Conservation (phyloP, 208 protist species). For the Leishmania aethiopica region DNA sequence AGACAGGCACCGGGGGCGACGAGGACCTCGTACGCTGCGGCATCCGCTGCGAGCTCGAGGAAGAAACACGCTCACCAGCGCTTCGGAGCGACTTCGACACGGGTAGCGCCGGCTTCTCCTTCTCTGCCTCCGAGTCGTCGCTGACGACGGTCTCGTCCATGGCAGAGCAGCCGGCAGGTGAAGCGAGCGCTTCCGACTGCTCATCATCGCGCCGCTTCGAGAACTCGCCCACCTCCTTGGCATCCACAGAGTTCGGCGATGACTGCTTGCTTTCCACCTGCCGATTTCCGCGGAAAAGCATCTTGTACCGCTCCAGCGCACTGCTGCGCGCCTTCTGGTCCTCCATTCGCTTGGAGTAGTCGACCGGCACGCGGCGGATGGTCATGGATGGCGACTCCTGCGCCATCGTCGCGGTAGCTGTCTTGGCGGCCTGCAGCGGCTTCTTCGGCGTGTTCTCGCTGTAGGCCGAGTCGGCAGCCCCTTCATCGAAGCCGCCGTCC, state of each 20-base stretch:
- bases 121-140: conserved; percentile 20
- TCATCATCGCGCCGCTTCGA: not conserved
- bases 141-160: conserved; percentile 29
- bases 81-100: not conserved
- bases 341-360: conserved; percentile 60
- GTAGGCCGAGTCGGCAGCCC: not conserved
- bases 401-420: conserved; percentile 2
- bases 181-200: not conserved
- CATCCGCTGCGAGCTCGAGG: conserved; percentile 10
- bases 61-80: not conserved
- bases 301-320: conserved; percentile 66
- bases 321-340: conserved; percentile 44
- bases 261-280: conserved; percentile 15
- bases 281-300: conserved; percentile 41
- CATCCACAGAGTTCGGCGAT: conserved; percentile 11
- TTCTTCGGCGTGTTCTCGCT: conserved; percentile 5
- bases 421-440: conserved; percentile 1
- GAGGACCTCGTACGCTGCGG: conserved; percentile 5
- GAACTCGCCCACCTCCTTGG: not conserved
- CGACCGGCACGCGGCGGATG: conserved; percentile 39
- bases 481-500: not conserved
- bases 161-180: conserved; percentile 21
- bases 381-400: conserved; percentile 47
- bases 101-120: not conserved
- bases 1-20: conserved; percentile 10